Evolutionary conservation across 2,329 filamentous ascomycete genomes (phyloP).

Genomic region (Penicillium oxalicum): DNA sequence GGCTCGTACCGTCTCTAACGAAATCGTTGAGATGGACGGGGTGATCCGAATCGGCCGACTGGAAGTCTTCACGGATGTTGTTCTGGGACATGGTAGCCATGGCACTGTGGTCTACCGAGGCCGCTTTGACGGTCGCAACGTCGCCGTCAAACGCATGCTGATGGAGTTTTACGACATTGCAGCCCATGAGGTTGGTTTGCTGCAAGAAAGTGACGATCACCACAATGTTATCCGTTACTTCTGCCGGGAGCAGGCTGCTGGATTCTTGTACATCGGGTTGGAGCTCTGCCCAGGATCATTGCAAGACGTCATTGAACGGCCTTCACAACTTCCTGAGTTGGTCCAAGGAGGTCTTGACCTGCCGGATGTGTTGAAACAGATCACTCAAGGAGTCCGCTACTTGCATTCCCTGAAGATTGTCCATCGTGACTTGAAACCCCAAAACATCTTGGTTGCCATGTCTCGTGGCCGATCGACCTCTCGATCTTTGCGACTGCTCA

Average conservation of each 20-base stretch:
- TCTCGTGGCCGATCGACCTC: conserved; percentile 49
- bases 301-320: conserved; percentile 81
- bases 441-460: conserved; percentile 83
- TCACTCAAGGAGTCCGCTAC: conserved; percentile 81
- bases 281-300: conserved; percentile 91
- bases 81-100: conserved; percentile 75
- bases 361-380: conserved; percentile 76
- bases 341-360: conserved; percentile 63
- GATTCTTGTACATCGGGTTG: conserved; percentile 92
- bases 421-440: conserved; percentile 92
- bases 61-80: conserved; percentile 53
- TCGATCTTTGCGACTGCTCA: conserved; percentile 73
- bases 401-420: conserved; percentile 90
- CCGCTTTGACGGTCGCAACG: conserved; percentile 86
- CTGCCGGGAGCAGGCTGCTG: conserved; percentile 78
- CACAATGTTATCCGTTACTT: conserved; percentile 96
- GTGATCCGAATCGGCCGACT: conserved; percentile 56
- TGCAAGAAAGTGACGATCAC: conserved; percentile 92
- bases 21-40: conserved; percentile 55
- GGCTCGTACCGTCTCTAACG: conserved; percentile 50
- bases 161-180: conserved; percentile 95
- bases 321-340: conserved; percentile 59
- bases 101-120: conserved; percentile 95
- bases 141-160: conserved; percentile 95
- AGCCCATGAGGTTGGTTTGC: conserved; percentile 81